Evolutionary conservation across 78 protist species (phyloP).

Genomic region (Creolimax fragrantissima): DNA sequence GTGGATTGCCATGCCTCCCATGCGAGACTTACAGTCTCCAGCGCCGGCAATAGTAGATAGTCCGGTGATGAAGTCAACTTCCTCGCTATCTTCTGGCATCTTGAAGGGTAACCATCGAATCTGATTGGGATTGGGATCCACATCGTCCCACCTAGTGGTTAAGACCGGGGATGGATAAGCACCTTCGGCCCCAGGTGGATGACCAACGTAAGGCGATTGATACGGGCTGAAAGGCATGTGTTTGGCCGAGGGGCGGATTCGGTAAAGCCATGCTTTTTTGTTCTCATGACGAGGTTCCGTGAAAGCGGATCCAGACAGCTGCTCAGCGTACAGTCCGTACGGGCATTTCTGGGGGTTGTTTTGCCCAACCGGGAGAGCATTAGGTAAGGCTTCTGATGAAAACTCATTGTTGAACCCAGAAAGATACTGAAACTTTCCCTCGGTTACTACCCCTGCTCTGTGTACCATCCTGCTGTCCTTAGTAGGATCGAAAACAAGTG

Average conservation of each 20-base stretch:
- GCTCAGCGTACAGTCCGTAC: conserved; percentile 86
- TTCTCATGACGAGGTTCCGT: conserved; percentile 64
- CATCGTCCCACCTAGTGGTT: conserved; percentile 3
- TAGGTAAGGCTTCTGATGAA: conserved; percentile 63
- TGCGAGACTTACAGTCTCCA: conserved; percentile 25
- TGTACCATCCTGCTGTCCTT: background rate
- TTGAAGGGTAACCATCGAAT: conserved; percentile 76
- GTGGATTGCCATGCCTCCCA: conserved; percentile 71
- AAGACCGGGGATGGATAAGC: background rate
- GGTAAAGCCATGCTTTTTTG: conserved; percentile 76
- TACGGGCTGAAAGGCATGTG: conserved; percentile 24
- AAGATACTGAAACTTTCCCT: conserved; percentile 43
- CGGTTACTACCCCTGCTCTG: background rate
- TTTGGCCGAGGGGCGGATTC: conserved; percentile 67
- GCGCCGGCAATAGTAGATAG: conserved; percentile 65
- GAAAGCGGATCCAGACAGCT: conserved; percentile 83
- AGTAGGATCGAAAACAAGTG: no score
- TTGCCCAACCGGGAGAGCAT: conserved; percentile 75
- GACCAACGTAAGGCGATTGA: background rate
- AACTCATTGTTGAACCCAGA: conserved; percentile 66
- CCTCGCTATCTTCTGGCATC: conserved; percentile 17
- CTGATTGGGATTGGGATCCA: conserved; percentile 56
- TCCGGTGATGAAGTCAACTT: conserved; percentile 61
- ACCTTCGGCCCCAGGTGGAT: no score
- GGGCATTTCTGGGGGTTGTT: conserved; percentile 84